A percentile compares a stretch with the other conserved stretches of the same genome.
Evolutionary conservation across 805 yeast genomes (phyloP).

Genomic region (Kuraishia hungarica): DNA sequence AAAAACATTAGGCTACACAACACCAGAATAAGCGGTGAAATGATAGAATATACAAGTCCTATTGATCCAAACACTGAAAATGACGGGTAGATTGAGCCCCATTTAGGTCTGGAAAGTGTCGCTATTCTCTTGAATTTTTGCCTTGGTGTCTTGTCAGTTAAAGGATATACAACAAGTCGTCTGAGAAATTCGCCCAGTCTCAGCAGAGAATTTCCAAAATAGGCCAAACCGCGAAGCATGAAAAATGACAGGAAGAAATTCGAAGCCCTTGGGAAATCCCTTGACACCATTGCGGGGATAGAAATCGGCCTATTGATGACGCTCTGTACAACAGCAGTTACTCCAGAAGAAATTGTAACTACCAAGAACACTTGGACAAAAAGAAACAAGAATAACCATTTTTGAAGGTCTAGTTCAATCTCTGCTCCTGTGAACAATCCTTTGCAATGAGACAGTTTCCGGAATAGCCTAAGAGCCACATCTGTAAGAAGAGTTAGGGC

Average conservation of each 20-base stretch:
- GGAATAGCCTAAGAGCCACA: slow-evolving; percentile 48
- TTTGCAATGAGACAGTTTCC: slow-evolving; percentile 43
- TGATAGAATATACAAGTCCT: slow-evolving; percentile 67
- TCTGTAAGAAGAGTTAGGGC: slow-evolving; percentile 57
- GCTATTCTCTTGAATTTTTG: slow-evolving; percentile 36
- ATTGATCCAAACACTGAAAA: slow-evolving; percentile 73
- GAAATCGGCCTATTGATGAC: slow-evolving; percentile 63
- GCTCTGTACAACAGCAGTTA: slow-evolving; percentile 53
- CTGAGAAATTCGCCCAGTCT: slow-evolving; percentile 45
- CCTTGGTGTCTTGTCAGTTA: slow-evolving; percentile 55
- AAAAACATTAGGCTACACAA: slow-evolving; percentile 50
- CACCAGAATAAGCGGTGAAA: slow-evolving; percentile 69
- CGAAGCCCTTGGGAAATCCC: slow-evolving; percentile 77
- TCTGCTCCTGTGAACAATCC: slow-evolving; percentile 55
- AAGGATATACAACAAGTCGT: slow-evolving; percentile 24
- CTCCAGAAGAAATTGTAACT: slow-evolving; percentile 76
- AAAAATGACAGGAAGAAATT: slow-evolving; percentile 78
- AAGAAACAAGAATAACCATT: slow-evolving; percentile 69
- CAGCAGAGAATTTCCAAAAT: slow-evolving; percentile 64
- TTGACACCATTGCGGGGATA: slow-evolving; percentile 63
- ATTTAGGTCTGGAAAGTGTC: slow-evolving; percentile 37
- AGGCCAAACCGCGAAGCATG: slow-evolving; percentile 64
- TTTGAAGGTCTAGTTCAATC: slow-evolving; percentile 63
- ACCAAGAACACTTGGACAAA: slow-evolving; percentile 81
- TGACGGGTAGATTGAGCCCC: slow-evolving; percentile 77